Evolutionary conservation across 768 basidiomycete genomes (phyloP).

Genomic region (Tylopilus balloui): DNA sequence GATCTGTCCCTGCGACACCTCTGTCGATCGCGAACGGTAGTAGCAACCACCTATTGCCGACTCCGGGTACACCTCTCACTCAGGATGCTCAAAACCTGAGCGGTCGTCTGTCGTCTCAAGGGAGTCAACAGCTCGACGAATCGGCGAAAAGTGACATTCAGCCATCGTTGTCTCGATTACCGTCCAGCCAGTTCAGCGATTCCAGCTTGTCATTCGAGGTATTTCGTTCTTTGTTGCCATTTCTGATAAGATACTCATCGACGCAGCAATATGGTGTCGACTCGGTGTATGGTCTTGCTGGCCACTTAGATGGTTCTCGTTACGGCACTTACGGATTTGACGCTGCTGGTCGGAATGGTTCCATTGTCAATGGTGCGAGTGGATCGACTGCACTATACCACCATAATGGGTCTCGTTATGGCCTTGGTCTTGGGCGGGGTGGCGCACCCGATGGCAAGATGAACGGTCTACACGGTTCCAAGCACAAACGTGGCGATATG

Average conservation of each 20-base stretch:
- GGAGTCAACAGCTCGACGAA: slow-evolving; percentile 45
- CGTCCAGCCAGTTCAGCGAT: slow-evolving; percentile 55
- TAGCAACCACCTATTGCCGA: slow-evolving; percentile 53
- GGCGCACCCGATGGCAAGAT: slow-evolving; percentile 69
- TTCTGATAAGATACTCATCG: slow-evolving; percentile 9
- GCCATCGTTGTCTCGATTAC: slow-evolving; percentile 67
- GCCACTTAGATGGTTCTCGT: slow-evolving; percentile 46
- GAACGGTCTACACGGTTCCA: slow-evolving; percentile 87
- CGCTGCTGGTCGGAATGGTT: slow-evolving; percentile 36
- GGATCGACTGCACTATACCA: slow-evolving; percentile 78
- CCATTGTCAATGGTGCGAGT: slow-evolving; percentile 36
- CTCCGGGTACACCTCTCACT: slow-evolving; percentile 59
- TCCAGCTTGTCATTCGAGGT: slow-evolving; percentile 56
- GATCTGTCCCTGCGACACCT: slow-evolving; percentile 83
- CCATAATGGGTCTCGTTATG: slow-evolving; percentile 74
- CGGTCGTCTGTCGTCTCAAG: slow-evolving; percentile 55
- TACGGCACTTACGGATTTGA: slow-evolving; percentile 62
- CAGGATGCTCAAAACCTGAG: slow-evolving; percentile 56
- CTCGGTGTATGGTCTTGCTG: slow-evolving; percentile 44
- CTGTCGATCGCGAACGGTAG: slow-evolving; percentile 47
- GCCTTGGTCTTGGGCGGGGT: slow-evolving; percentile 57
- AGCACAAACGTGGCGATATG: slow-evolving; percentile 91
- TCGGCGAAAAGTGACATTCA: slow-evolving; percentile 54
- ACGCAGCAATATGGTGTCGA: slow-evolving; percentile 55
- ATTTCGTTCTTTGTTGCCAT: slow-evolving; percentile 16